Percentiles rank a stretch among this genome's conserved stretches.
phyloP scores from a whole-genome alignment of 495 filamentous ascomycete species.

The Penicillium chermesinum region DNA sequence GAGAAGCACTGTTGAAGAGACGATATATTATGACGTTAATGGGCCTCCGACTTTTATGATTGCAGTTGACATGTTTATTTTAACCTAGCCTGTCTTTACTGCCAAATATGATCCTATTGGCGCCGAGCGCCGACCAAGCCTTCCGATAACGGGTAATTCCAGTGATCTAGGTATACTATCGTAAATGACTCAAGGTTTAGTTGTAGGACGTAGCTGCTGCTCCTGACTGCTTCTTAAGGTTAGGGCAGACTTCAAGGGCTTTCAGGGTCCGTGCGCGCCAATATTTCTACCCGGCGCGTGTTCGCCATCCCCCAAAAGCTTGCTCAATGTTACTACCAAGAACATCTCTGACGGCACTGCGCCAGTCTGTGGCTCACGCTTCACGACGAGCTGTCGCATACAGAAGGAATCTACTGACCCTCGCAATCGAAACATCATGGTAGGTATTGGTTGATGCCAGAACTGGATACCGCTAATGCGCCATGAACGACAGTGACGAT shows the following conservation, averaged over 20 bases:
- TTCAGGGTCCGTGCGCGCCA: constrained; percentile 27
- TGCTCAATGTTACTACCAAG: constrained; percentile 27
- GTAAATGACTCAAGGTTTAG: too few relatives aligned
- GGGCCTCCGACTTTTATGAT: constrained; percentile 20
- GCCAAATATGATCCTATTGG: background rate
- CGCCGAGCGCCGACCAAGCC: background rate
- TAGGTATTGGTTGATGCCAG: constrained; percentile 18
- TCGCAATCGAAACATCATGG: constrained; percentile 95
- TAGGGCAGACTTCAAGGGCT: constrained; percentile 26
- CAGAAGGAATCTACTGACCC: constrained; percentile 52
- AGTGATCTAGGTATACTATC: too few relatives aligned
- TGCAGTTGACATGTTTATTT: constrained; percentile 7
- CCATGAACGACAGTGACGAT: constrained; percentile 63
- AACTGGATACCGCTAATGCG: constrained; percentile 10
- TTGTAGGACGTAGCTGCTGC: too few relatives aligned
- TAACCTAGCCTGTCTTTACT: constrained; percentile 22
- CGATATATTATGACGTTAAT: constrained; percentile 37
- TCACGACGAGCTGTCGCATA: constrained; percentile 13
- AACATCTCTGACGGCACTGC: constrained; percentile 16
- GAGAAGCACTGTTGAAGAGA: constrained; percentile 20
- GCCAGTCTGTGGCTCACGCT: constrained; percentile 12
- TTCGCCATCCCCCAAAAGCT: background rate
- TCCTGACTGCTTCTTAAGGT: too few relatives aligned
- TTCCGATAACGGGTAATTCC: too few relatives aligned
- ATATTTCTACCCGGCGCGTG: constrained; percentile 22